Conservation (phyloP, 352 stramenopile genomes). For the Phytopythium chamaehyphon region DNA sequence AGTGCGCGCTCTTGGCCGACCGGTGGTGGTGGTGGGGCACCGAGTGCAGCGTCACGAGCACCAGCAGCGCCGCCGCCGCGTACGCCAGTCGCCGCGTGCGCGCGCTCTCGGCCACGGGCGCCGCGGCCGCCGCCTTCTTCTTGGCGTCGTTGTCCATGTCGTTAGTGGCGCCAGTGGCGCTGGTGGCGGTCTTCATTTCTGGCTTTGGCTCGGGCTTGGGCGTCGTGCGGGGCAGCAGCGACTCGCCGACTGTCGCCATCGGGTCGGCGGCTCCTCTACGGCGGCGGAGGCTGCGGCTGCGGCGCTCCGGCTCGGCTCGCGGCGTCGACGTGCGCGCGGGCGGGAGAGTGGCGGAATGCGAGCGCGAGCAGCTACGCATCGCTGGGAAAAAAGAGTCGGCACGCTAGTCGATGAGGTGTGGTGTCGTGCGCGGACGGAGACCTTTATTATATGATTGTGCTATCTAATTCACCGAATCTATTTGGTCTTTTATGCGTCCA, state of each 20-base stretch:
- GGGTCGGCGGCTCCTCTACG: not conserved
- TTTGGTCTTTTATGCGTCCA: too few relatives aligned
- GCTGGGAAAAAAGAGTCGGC: too few relatives aligned
- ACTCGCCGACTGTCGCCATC: not conserved
- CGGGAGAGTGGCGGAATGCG: not conserved
- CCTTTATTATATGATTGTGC: too few relatives aligned
- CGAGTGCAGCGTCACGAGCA: constrained; percentile 65
- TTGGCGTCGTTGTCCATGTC: constrained; percentile 6
- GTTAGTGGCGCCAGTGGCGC: too few relatives aligned
- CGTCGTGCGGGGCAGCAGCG: constrained; percentile 3
- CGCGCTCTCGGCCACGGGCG: constrained; percentile 14
- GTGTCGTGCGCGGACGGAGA: too few relatives aligned
- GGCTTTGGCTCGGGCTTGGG: not conserved
- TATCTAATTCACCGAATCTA: too few relatives aligned
- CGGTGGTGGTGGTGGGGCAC: constrained; percentile 15
- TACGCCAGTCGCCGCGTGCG: constrained; percentile 40
- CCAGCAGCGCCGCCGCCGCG: constrained; percentile 38
- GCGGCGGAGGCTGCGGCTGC: not conserved
- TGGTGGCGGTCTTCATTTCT: not conserved
- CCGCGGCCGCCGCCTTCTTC: constrained; percentile 9
- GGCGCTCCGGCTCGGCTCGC: too few relatives aligned
- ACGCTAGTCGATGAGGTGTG: too few relatives aligned
- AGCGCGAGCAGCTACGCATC: too few relatives aligned
- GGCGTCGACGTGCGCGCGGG: not conserved
- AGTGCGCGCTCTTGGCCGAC: constrained; percentile 56